These are phyloP conservation scores for Verticillium albo-atrum DNA, from an alignment of 2,329 filamentous ascomycete genomes.

Conservation along the genomic window DNA sequence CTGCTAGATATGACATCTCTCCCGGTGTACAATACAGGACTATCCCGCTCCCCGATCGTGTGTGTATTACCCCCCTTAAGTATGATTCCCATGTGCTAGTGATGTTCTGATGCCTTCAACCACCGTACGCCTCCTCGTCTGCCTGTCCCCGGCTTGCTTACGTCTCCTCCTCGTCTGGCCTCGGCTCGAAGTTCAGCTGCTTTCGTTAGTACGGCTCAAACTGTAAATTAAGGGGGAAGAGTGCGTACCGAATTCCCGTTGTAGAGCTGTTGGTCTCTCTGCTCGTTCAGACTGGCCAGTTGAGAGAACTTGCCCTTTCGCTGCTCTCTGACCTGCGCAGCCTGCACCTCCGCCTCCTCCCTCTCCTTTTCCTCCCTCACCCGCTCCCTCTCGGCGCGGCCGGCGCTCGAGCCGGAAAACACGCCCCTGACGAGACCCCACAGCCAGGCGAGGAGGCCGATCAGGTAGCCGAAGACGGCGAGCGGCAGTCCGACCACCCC, in stretches of 20 bases:
- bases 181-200: slow-evolving; percentile 66
- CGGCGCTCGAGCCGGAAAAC: slow-evolving; percentile 16
- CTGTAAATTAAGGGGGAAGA: background rate
- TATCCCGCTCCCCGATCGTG: slow-evolving; percentile 5
- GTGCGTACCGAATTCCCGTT: slow-evolving; percentile 83
- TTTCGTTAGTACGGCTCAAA: slow-evolving; percentile 18
- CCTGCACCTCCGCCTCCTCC: slow-evolving; percentile 9
- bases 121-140: too few species aligned
- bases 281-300: slow-evolving; percentile 48
- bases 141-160: too few species aligned
- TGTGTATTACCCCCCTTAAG: background rate
- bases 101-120: background rate
- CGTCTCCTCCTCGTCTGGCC: slow-evolving; percentile 51
- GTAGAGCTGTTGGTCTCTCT: slow-evolving; percentile 68
- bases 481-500: slow-evolving; percentile 8
- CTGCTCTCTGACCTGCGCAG: slow-evolving; percentile 18
- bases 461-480: slow-evolving; percentile 21
- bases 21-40: slow-evolving; percentile 12
- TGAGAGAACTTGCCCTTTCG: slow-evolving; percentile 20
- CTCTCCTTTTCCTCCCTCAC: background rate
- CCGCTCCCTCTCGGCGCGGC: slow-evolving; percentile 4
- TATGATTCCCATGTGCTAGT: background rate
- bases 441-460: slow-evolving; percentile 30
- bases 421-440: slow-evolving; percentile 21
- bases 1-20: slow-evolving; percentile 6